These are phyloP conservation scores for Taphrina deformans DNA, from an alignment of 1,139 yeast genomes.

Conservation along the genomic window DNA sequence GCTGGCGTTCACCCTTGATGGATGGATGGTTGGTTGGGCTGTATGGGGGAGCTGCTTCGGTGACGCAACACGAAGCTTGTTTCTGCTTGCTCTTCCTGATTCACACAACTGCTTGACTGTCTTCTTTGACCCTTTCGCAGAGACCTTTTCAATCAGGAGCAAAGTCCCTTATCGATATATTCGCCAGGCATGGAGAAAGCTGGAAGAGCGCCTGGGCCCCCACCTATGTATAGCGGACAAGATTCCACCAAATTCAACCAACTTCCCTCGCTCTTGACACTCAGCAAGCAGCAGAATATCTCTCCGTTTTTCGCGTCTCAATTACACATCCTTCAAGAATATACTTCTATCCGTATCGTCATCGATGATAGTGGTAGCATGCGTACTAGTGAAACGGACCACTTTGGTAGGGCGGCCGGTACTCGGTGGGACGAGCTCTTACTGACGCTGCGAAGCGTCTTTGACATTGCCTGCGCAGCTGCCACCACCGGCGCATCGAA, in stretches of 20 bases:
- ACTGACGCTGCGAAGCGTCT: constrained; percentile 19
- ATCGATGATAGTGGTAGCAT: constrained; percentile 31
- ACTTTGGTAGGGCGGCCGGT: constrained; percentile 15
- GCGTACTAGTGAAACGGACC: constrained; percentile 29
- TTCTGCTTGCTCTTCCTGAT: not conserved
- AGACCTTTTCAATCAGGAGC: no score
- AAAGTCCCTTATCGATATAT: no score
- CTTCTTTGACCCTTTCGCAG: no score
- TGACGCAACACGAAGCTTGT: not conserved
- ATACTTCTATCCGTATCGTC: constrained; percentile 18
- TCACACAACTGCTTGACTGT: no score
- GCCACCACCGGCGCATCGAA: constrained; percentile 10
- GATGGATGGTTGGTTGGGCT: not conserved
- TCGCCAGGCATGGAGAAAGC: not conserved
- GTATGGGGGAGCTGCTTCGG: not conserved
- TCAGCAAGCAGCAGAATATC: constrained; percentile 20
- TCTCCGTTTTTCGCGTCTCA: constrained; percentile 31
- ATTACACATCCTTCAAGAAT: constrained; percentile 25
- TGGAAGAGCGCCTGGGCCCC: constrained; percentile 6
- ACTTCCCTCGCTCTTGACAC: constrained; percentile 13
- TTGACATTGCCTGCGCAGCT: constrained; percentile 32
- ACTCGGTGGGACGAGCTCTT: constrained; percentile 29
- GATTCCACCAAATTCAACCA: constrained; percentile 25
- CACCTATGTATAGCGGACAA: constrained; percentile 26
- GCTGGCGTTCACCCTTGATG: no score